Evolutionary conservation across 345 rosid species (phyloP).

Genomic region (Eucalyptus erythrocorys): DNA sequence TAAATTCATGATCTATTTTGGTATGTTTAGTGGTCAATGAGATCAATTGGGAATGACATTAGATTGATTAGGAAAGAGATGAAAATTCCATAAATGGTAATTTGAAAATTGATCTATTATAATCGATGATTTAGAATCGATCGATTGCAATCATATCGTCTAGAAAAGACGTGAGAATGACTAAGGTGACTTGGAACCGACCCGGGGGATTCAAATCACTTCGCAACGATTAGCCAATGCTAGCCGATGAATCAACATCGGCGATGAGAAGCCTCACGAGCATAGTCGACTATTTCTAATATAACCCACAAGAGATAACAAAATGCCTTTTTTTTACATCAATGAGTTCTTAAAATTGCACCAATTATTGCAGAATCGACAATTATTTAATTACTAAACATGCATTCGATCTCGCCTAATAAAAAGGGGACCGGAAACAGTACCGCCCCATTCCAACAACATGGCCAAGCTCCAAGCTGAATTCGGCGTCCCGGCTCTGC

Average conservation of each 20-base stretch:
- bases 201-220: too few species aligned
- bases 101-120: background rate
- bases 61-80: background rate
- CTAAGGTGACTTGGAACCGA: background rate
- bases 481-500: background rate
- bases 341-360: background rate
- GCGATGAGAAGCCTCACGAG: background rate
- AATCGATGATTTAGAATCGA: background rate
- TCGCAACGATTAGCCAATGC: background rate
- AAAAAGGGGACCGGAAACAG: background rate
- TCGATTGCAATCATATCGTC: rapidly evolving
- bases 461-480: background rate
- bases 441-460: background rate
- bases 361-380: background rate
- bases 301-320: background rate
- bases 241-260: background rate
- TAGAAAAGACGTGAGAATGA: background rate
- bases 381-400: background rate
- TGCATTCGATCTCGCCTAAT: background rate
- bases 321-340: rapidly evolving
- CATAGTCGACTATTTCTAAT: rapidly evolving
- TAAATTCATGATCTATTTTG: too few species aligned
- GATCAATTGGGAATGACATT: background rate
- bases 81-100: background rate
- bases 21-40: background rate